These are phyloP conservation scores for Aureobasidium mangrovei DNA, from an alignment of 2,329 filamentous ascomycete genomes.

Conservation along the genomic window DNA sequence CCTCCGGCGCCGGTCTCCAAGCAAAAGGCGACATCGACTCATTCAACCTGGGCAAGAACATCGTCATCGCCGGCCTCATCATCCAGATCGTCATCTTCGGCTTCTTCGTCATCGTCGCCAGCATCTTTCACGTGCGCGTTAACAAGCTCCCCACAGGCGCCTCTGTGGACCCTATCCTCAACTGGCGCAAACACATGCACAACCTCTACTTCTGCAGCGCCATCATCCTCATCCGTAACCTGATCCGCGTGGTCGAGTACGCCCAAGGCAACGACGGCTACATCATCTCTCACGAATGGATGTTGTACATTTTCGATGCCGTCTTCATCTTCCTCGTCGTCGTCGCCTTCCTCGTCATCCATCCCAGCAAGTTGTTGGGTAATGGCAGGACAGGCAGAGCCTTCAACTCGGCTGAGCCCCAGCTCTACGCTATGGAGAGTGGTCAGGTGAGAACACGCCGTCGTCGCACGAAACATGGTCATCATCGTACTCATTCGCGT, in stretches of 20 bases:
- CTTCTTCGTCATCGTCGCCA: constrained; percentile 35
- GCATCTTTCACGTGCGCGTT: constrained; percentile 24
- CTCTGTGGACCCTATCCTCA: constrained; percentile 20
- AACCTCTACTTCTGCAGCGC: constrained; percentile 36
- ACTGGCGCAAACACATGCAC: constrained; percentile 33
- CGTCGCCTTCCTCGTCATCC: constrained; percentile 17
- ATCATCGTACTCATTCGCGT: background rate
- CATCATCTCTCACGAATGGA: constrained; percentile 37
- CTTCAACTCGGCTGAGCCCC: background rate
- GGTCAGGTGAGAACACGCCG: constrained; percentile 2
- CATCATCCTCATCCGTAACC: constrained; percentile 41
- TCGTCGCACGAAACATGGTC: background rate
- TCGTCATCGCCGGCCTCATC: constrained; percentile 42
- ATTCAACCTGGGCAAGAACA: constrained; percentile 31
- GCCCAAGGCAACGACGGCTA: constrained; percentile 36
- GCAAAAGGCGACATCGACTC: constrained; percentile 24
- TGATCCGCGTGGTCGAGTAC: constrained; percentile 45
- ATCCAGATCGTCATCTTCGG: constrained; percentile 44
- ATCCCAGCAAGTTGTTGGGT: constrained; percentile 10
- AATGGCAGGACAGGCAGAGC: background rate
- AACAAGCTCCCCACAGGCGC: constrained; percentile 17
- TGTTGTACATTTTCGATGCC: constrained; percentile 28
- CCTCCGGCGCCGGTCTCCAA: constrained; percentile 34
- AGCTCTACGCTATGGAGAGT: constrained; percentile 9
- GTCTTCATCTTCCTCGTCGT: constrained; percentile 30